Evolutionary conservation across 768 basidiomycete species (phyloP).

Genomic region (Cyathus striatus): DNA sequence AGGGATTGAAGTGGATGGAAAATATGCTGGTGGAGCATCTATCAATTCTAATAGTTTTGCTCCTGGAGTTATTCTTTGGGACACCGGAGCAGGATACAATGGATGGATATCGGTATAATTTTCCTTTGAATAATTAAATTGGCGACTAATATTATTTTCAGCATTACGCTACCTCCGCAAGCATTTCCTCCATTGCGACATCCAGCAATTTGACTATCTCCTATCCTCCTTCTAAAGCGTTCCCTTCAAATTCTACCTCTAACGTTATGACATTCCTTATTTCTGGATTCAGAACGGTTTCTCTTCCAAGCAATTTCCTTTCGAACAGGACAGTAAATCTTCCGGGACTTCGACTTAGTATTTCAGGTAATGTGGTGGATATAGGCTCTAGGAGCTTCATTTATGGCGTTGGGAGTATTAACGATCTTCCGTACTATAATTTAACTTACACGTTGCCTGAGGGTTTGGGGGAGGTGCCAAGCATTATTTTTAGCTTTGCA

Average conservation of each 20-base stretch:
- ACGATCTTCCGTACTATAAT: constrained; percentile 20
- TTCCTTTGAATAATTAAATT: no score
- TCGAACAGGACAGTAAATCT: constrained; percentile 11
- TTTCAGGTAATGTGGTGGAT: constrained; percentile 15
- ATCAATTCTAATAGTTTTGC: constrained; percentile 15
- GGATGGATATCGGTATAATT: constrained; percentile 15
- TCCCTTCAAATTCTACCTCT: constrained; percentile 13
- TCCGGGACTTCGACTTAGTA: constrained; percentile 14
- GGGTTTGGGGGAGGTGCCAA: constrained; percentile 2
- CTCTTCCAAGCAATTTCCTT: constrained; percentile 13
- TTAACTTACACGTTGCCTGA: constrained; percentile 16
- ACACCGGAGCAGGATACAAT: constrained; percentile 6
- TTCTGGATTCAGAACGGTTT: constrained; percentile 13
- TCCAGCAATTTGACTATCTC: constrained; percentile 15
- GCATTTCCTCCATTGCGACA: constrained; percentile 16
- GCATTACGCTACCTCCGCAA: constrained; percentile 19
- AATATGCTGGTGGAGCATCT: constrained; percentile 19
- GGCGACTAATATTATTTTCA: background rate
- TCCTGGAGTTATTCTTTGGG: constrained; percentile 20
- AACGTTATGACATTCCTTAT: constrained; percentile 20
- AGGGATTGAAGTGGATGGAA: constrained; percentile 18
- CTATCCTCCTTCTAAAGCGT: constrained; percentile 19
- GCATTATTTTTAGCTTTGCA: background rate
- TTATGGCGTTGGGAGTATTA: constrained; percentile 15
- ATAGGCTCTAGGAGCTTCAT: constrained; percentile 9